These are phyloP conservation scores for Pittosporum tobira DNA, from an alignment of 129 eudicot genomes.

Conservation along the genomic window DNA sequence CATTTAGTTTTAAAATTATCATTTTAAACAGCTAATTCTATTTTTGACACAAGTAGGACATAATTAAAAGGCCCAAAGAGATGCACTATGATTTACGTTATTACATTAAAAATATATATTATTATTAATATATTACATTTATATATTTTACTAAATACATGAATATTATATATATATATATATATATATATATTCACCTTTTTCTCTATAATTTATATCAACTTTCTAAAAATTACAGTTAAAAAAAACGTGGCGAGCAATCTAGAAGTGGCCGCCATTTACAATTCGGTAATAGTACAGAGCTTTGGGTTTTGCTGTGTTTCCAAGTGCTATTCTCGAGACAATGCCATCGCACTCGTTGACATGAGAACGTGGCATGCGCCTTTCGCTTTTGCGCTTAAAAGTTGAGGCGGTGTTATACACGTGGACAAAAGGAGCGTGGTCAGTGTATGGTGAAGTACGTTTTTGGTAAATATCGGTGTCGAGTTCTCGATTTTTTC, in stretches of 20 bases:
- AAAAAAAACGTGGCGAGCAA: conserved; percentile 62
- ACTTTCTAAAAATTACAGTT: conserved; percentile 25
- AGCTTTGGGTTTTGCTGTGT: conserved; percentile 65
- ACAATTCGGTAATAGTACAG: conserved; percentile 39
- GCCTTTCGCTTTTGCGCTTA: background rate
- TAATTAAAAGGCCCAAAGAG: too few species aligned
- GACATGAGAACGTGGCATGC: background rate
- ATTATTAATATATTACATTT: too few species aligned
- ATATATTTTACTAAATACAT: too few species aligned
- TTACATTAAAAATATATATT: too few species aligned
- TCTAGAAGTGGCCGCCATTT: conserved; percentile 69
- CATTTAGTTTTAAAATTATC: too few species aligned
- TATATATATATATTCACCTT: background rate
- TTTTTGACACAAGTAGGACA: too few species aligned
- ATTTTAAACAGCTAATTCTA: too few species aligned
- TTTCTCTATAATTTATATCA: background rate
- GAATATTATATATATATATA: background rate
- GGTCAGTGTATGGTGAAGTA: too few species aligned
- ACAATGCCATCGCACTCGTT: conserved; percentile 6
- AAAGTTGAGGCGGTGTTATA: background rate
- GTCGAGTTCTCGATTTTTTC: too few species aligned
- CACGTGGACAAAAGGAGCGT: too few species aligned
- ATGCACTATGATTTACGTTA: too few species aligned
- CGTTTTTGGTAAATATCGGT: too few species aligned
- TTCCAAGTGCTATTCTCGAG: conserved; percentile 41